phyloP scores from a whole-genome alignment of 2,329 filamentous ascomycete species.

The Bipolaris bicolor region DNA sequence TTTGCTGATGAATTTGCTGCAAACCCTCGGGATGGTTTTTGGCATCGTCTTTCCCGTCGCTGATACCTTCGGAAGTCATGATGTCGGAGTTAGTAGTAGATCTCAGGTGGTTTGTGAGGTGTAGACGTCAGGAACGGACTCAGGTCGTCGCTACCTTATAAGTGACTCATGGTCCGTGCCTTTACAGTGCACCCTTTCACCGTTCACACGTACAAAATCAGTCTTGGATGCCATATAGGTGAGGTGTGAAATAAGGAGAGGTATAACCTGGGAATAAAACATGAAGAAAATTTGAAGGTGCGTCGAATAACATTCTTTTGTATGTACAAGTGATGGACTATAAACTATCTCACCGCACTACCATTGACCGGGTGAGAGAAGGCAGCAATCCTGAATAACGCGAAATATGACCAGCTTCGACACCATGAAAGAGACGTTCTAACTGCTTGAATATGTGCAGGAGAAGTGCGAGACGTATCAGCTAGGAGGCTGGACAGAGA shows the following conservation, averaged over 20 bases:
- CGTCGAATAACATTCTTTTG: background rate
- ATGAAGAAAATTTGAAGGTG: background rate
- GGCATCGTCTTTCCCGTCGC: background rate
- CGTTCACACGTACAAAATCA: background rate
- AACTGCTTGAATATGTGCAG: background rate
- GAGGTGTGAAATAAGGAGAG: too few relatives aligned
- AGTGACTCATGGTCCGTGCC: slow-evolving; percentile 1
- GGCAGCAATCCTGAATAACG: background rate
- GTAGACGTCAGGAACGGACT: background rate
- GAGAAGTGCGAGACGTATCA: background rate
- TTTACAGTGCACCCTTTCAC: background rate
- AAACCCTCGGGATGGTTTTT: too few relatives aligned
- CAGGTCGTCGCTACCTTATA: slow-evolving; percentile 1
- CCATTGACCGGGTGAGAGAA: background rate
- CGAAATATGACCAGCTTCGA: background rate
- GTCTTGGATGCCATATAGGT: background rate
- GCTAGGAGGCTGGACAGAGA: background rate
- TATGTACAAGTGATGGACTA: background rate
- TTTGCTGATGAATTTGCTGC: too few relatives aligned
- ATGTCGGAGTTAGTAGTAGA: background rate
- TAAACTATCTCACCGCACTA: background rate
- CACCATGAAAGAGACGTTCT: background rate
- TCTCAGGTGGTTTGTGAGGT: background rate
- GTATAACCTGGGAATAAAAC: background rate
- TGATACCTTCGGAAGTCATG: background rate